Evolutionary conservation across 257 asterid species (phyloP), one percentile per base, ranked within the genome.

Genomic region (Lithospermum erythrorhizon): DNA sequence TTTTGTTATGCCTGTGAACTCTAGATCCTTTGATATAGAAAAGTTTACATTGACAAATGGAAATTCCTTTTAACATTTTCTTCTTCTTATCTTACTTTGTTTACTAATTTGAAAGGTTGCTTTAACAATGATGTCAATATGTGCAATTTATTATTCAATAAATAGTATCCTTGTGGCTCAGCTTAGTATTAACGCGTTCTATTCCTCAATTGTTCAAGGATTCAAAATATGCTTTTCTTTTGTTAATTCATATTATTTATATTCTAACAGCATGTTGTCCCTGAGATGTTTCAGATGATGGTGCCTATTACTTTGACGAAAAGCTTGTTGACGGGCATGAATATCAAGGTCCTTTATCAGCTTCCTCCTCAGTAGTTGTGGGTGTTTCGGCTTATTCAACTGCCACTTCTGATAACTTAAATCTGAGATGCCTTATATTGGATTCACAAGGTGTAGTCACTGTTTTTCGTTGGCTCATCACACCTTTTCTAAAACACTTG

Each of bases 251-350:
- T n/a, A n/a, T n/a, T n/a, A 53, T 7, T 20, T 53, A n/a, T n/a
- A n/a, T 53, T n/a, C 2, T 7, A n/a, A 25, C 30, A 24, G 19
- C 7, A 14, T 23, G 32, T 2, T 3, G 16, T 56, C 14, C 30
- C 30, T 56, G 60, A n/a, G 61, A 25, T 69, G 59, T 69, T 68
- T 57, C 68, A 93, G 99, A 89, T 61, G 96, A 93, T 61, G 99
- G 99, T 55, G 70, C 96, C 65, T 86, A 75, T 81, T 89, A 78
- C 87, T 93, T 93, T 58, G 95, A 85, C 72, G 97, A 90, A 75
- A 90, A 87, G 75, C 83, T 78, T 76, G 84, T 80, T 76, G 96
- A 82, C 71, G 83, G 79, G 56, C 81, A 53, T 70, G 95, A 83
- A 57, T 84, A 77, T 74, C 82, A 80, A 64, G 89, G 91, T 68